Base-by-base conservation (phyloP, 805 yeast genomes). In the Metschnikowia anglica region DNA sequence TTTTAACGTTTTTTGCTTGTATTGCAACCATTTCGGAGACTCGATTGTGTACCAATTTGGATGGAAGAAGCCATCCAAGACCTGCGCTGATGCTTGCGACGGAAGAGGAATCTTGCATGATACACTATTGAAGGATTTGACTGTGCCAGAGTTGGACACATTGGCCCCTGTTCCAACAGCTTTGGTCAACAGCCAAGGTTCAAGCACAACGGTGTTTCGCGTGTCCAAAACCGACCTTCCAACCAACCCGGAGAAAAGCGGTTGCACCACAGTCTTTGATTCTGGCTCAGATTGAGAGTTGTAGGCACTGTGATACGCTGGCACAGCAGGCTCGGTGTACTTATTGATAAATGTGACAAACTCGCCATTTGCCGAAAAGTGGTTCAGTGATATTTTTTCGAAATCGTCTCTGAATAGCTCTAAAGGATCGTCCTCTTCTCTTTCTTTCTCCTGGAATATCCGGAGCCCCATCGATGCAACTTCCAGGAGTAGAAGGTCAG, bases 191-290 rank as follows among this genome's bases (percentile, higher is more conserved):
- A 74, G 72, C 56, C 86, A 83, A 11, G 83, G 82, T 23, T 81
- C 82, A 8, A 87, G 88, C 3, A 85, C 73, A 2, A 74, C 65
- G 2, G 85, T 78, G 37, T 80, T 81, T 48, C 96, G 79, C 34
- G 82, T 78, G 59, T 93, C 98, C 39, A 89, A 64, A 16, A 76
- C 68, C 0, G 97, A 87, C 54, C 80, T 84, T 21, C 77, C 74
- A 25, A 78, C 73, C 27, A 83, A 64, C 0, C 96, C 83, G 5
- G 96, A 76, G 59, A 93, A 91, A 37, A 93, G 69, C 11, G 97
- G 95, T 21, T 79, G 73, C 30, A 83, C 88, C 31, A 77, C 76
- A 15, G 77, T 76, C 3, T 85, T 80, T 8, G 77, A 64, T 13
- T 47, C 51, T 10, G 48, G 45, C 12, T 49, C 50, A 19, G 52